Base-by-base conservation (phyloP, 2,329 filamentous ascomycete species). In the Fusarium incarnatum region DNA sequence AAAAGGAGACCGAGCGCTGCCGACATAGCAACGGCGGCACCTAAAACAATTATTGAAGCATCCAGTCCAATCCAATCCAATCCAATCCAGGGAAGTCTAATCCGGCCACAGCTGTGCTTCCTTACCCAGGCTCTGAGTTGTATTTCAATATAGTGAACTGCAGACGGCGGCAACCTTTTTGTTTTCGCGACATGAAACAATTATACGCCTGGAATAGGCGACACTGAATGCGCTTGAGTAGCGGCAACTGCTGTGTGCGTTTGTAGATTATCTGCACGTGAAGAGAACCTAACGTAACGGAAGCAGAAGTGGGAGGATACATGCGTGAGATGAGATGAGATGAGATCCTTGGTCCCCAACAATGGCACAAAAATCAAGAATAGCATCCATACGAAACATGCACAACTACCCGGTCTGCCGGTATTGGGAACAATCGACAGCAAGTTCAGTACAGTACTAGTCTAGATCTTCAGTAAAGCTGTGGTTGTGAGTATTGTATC, bases 11-110 rank as follows among this genome's bases (percentile, higher is more conserved):
- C 55, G 53, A 62, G 61, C 57, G 67, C 34, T 52, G 60, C 64
- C 70, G 65, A 62, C 70, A 70, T 56, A 73, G 70, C 70, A 68
- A 74, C 68, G 66, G 71, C 68, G 60, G 68, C 59, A 73, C 55
- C 65, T 67, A 71, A 67, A 71, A 67, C 64, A 56, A 55, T 50
- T 44, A 30, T 69, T 53, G 41, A 60, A 50, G 50, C 46, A 65
- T 32, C 28, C 27, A 41, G 37, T 61, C 59, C 45, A 61, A 28
- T 57, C 44, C 59, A 41, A 28, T 53, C 59, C 45, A 61, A 41
- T 57, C 22, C 22, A 22, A 22, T 22, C 16, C 59, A 57, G 49
- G 49, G 49, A 52, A 41, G 58, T 66, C 47, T 45, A 58, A 65
- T 65, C 47, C 34, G 47, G 47, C n/a, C n/a, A 47, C 42, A 48